Evolutionary conservation across 768 basidiomycete species (phyloP), one percentile per base, ranked within the genome.

Genomic region (Tulasnella sp.): DNA sequence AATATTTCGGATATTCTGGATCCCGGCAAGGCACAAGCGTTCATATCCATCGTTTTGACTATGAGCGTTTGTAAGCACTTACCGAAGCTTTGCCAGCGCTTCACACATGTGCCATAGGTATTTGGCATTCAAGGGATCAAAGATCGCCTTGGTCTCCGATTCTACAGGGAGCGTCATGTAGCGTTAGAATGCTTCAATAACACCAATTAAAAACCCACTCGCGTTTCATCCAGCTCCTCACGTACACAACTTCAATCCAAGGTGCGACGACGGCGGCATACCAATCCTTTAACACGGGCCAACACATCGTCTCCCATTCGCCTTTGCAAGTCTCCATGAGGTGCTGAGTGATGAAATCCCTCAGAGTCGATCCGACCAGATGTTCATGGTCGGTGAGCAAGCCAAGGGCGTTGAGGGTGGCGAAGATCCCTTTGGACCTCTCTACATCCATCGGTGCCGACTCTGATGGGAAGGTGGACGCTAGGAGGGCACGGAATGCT

Each of bases 101-200:
- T 92, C 93, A 70, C 90, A 87, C 66, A 97, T 82, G 64, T 94
- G 88, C 64, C 91, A 93, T 64, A 97, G 93, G 66, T 97, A 87
- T 45, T 88, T 75, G 1, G 85, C 81, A 22, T 87, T 84, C 12
- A 90, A 81, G 2, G 84, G 84, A 65, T 83, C 80, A 52, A 94
- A 71, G 81, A 86, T 77, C 34, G 76, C 69, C 80, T 63, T 80
- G 51, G 61, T 59, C 34, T 63, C 62, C 8, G 59, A 53, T 38
- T 63, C 65, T 38, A 64, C 60, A 53, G 65, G 46, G 63, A 62
- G 49, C 19, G 52, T 55, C 38, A 43, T 44, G n/a, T n/a, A n/a
- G n/a, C 34, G 34, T 38, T 38, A 38, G 34, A 38, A 15, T 48
- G n/a, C 53, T 24, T 60, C 55, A 57, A 64, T 21, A 29, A 57